Percentiles rank a stretch among this genome's conserved stretches.
Evolutionary conservation across 2,329 filamentous ascomycete genomes (phyloP).

Genomic region (Monosporascus sp.): DNA sequence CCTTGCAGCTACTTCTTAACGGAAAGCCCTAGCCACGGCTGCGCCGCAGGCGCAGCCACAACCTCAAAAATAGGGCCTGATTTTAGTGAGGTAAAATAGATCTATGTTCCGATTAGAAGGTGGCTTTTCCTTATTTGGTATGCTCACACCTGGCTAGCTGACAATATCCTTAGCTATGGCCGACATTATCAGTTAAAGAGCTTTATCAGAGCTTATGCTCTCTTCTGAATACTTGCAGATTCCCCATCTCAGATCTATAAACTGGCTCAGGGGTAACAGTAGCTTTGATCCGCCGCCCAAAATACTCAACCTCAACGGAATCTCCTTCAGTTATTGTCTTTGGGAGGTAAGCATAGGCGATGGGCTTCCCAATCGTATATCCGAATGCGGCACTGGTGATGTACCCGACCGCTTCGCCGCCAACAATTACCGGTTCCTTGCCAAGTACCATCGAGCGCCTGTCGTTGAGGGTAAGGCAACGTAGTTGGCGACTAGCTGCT

Average conservation of each 20-base stretch:
- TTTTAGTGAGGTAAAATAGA: too few species aligned
- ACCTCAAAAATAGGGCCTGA: too few species aligned
- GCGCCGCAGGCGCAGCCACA: too few species aligned
- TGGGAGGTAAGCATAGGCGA: conserved; percentile 56
- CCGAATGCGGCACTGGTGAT: conserved; percentile 58
- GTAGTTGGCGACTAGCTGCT: conserved; percentile 30
- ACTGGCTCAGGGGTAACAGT: conserved; percentile 49
- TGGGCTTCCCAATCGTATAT: conserved; percentile 52
- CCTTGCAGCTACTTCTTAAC: too few species aligned
- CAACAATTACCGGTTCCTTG: conserved; percentile 55
- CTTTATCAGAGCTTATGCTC: neutral
- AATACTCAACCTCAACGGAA: conserved; percentile 57
- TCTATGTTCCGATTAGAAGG: too few species aligned
- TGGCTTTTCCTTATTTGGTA: too few species aligned
- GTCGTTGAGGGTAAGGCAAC: conserved; percentile 52
- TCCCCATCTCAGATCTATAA: conserved; percentile 27
- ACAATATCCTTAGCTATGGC: too few species aligned
- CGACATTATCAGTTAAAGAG: too few species aligned
- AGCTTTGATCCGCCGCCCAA: conserved; percentile 48
- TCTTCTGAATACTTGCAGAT: neutral
- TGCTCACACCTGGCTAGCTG: too few species aligned
- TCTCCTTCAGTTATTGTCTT: conserved; percentile 40
- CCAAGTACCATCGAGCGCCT: conserved; percentile 53
- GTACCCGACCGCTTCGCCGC: conserved; percentile 47
- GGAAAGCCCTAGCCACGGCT: too few species aligned